Percentiles rank a stretch among this genome's conserved stretches.
Evolutionary conservation across 495 filamentous ascomycete genomes (phyloP).

Genomic region (Elasticomyces elasticus): DNA sequence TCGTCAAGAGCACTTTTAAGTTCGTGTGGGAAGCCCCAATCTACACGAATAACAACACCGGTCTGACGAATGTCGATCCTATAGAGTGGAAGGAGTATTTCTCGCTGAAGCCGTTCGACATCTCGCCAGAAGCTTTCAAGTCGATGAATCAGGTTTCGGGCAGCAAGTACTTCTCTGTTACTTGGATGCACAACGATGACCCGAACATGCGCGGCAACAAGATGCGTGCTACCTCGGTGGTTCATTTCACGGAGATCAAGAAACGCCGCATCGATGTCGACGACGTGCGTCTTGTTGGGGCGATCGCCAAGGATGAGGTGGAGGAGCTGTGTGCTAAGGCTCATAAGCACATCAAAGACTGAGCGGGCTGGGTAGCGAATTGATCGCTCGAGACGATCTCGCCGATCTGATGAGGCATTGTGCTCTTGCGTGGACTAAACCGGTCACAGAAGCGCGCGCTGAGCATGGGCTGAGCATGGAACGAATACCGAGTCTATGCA

Average conservation of each 20-base stretch:
- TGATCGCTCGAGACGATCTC: background rate
- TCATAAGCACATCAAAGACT: background rate
- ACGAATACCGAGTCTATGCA: too few species aligned
- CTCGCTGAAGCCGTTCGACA: background rate
- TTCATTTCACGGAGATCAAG: background rate
- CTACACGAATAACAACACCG: slow-evolving; percentile 11
- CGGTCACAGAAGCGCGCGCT: too few species aligned
- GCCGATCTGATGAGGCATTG: background rate
- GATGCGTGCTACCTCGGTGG: background rate
- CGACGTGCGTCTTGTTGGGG: background rate
- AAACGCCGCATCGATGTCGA: background rate
- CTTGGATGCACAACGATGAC: slow-evolving; percentile 3
- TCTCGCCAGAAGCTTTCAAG: background rate
- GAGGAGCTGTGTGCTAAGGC: background rate
- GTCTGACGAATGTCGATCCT: background rate
- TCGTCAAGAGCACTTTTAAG: background rate
- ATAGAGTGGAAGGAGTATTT: background rate
- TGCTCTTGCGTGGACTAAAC: too few species aligned
- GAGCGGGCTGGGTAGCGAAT: background rate
- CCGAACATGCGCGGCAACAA: background rate
- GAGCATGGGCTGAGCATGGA: too few species aligned
- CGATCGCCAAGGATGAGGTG: background rate
- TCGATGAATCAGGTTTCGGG: background rate
- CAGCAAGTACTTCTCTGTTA: background rate
- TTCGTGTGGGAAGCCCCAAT: slow-evolving; percentile 1